Percentiles rank a stretch among this genome's conserved stretches.
Evolutionary conservation across 805 yeast genomes (phyloP).

Genomic region (Debaryomyces hansenii): DNA sequence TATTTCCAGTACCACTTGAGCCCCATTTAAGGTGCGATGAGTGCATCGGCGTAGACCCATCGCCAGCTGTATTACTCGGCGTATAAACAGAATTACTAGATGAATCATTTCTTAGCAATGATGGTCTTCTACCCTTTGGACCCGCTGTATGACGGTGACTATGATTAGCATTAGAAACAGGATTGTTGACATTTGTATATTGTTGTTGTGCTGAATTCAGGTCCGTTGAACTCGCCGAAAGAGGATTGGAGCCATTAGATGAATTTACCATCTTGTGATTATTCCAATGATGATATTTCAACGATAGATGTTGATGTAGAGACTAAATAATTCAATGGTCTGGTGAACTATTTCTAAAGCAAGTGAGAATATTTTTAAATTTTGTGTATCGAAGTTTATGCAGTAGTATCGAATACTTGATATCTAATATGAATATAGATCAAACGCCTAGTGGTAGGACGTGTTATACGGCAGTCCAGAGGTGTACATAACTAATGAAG

Average conservation of each 20-base stretch:
- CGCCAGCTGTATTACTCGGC: not conserved
- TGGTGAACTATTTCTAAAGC: not conserved
- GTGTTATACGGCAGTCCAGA: not conserved
- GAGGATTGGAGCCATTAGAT: not conserved
- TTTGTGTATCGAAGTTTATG: not conserved
- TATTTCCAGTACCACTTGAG: not conserved
- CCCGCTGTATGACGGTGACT: constrained; percentile 4
- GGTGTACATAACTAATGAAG: not conserved
- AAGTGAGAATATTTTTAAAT: not conserved
- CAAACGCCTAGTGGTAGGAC: not conserved
- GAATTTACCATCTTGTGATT: not conserved
- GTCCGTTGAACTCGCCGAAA: not conserved
- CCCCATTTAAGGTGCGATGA: not conserved
- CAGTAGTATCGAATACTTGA: not conserved
- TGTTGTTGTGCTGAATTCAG: not conserved
- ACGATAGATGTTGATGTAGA: not conserved
- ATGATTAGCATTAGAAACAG: not conserved
- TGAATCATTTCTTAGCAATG: constrained; percentile 7
- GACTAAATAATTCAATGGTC: not conserved
- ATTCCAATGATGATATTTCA: not conserved
- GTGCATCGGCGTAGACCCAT: not conserved
- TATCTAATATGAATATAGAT: too few species aligned
- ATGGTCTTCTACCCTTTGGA: constrained; percentile 7
- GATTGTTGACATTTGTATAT: not conserved
- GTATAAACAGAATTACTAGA: not conserved